phyloP scores from a whole-genome alignment of 2,329 filamentous ascomycete species.

The Monosporascus ibericus region DNA sequence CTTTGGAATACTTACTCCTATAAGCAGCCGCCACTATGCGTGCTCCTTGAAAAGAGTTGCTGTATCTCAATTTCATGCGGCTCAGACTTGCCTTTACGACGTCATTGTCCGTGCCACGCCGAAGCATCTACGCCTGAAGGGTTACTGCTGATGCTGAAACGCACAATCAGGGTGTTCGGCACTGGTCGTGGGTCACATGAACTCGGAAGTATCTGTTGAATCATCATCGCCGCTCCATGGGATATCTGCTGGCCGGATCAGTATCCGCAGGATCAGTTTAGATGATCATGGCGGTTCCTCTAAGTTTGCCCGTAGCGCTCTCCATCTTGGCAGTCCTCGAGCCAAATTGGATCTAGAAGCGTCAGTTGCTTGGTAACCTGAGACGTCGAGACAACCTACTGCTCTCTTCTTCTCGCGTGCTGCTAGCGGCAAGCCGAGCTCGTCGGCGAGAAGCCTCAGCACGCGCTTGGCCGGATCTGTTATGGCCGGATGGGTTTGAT shows the following conservation, averaged over 20 bases:
- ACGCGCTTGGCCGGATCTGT: slow-evolving; percentile 78
- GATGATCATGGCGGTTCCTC: slow-evolving; percentile 58
- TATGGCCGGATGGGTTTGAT: slow-evolving; percentile 27
- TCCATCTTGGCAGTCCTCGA: slow-evolving; percentile 81
- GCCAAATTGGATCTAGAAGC: slow-evolving; percentile 68
- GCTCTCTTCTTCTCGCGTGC: slow-evolving; percentile 90
- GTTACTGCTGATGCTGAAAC: slow-evolving; percentile 46
- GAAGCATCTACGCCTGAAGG: slow-evolving; percentile 28
- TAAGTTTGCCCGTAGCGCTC: slow-evolving; percentile 48
- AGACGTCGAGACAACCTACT: slow-evolving; percentile 39
- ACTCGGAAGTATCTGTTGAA: slow-evolving; percentile 71
- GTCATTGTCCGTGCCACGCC: slow-evolving; percentile 35
- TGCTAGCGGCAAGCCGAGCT: slow-evolving; percentile 64
- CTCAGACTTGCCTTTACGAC: slow-evolving; percentile 64
- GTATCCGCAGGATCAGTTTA: slow-evolving; percentile 23
- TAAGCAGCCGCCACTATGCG: neutral
- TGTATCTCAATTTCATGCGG: slow-evolving; percentile 19
- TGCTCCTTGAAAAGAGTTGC: neutral
- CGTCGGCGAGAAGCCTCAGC: slow-evolving; percentile 68
- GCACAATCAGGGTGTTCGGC: slow-evolving; percentile 28
- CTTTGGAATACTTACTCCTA: neutral
- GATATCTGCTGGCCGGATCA: slow-evolving; percentile 1
- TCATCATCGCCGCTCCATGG: slow-evolving; percentile 54
- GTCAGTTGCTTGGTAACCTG: slow-evolving; percentile 10
- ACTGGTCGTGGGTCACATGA: slow-evolving; percentile 17